Base-by-base conservation (phyloP, 2,329 filamentous ascomycete species). In the Fusarium ambrosium region DNA sequence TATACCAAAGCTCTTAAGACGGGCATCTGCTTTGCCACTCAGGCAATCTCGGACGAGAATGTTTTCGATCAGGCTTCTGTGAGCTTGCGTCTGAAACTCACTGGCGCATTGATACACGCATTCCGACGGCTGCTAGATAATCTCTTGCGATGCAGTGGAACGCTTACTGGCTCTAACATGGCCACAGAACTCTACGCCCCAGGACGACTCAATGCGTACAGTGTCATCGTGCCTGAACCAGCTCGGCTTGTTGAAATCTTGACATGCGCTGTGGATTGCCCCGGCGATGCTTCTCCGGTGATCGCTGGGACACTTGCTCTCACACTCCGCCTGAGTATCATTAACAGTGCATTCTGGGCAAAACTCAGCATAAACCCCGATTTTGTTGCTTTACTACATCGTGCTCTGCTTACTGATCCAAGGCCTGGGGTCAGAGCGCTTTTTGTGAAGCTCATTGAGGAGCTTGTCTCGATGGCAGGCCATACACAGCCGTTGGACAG, bases 31-130 rank as follows among this genome's bases (percentile, higher is more conserved):
- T 84, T 93, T 32, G 82, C 93, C 24, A 87, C 92, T 36, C 84
- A 87, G 20, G 91, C 91, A 8, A 87, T 94, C 60, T 90, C 88
- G 14, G 88, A 92, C 68, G 83, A 87, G 27, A 84, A 88, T 22
- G 84, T 92, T 70, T 82, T 89, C 16, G 84, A 86, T 10, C 82
- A 76, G n/a, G 69, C 77, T 34, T 75, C 77, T 7, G 18, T 69
- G 34, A 9, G 48, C 18, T 68, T 82, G 48, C 79, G 77, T 24
- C 68, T 82, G 13, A 78, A 77, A 51, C 71, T 83, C 16, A 77
- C 78, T n/a, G 71, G 70, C 41, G 68, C 75, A 29, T 73, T 83
- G 43, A 69, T 83, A 27, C 77, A 80, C 41, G 72, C 75, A 9
- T 80, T 81, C 62, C 66, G 80, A 11, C 75, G 74, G 29, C 72